Evolutionary conservation across 345 rosid species (phyloP).

Genomic region (Cochlearia excelsa): DNA sequence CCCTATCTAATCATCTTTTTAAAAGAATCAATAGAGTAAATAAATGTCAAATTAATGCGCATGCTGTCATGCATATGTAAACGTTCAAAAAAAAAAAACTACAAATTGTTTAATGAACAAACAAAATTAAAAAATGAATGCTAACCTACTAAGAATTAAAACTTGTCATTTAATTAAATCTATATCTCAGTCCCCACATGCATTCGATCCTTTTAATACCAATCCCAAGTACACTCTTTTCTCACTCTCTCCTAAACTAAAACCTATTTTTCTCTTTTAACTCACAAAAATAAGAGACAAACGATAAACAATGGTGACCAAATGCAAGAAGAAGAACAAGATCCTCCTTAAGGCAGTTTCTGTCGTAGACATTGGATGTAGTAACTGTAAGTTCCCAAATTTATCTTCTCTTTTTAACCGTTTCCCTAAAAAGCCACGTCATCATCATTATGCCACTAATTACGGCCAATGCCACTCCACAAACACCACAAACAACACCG

Average conservation of each 20-base stretch:
- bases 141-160: slow-evolving; percentile 22
- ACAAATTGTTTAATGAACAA: too few relatives aligned
- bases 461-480: slow-evolving; percentile 28
- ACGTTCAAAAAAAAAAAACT: too few relatives aligned
- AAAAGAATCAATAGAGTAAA: too few relatives aligned
- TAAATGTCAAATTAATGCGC: too few relatives aligned
- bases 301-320: slow-evolving; percentile 29
- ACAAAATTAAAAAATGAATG: too few relatives aligned
- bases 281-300: slow-evolving; percentile 5
- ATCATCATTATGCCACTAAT: slow-evolving; percentile 14
- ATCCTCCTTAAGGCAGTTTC: slow-evolving; percentile 50
- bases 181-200: slow-evolving; percentile 34
- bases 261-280: not conserved
- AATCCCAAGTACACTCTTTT: slow-evolving; percentile 18
- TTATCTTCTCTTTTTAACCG: slow-evolving; percentile 52
- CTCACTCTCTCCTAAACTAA: slow-evolving; percentile 5
- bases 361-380: slow-evolving; percentile 61
- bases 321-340: slow-evolving; percentile 41
- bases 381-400: slow-evolving; percentile 60
- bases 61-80: too few relatives aligned
- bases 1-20: too few relatives aligned
- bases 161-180: slow-evolving; percentile 29
- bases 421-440: slow-evolving; percentile 34
- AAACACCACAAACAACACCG: slow-evolving; percentile 20
- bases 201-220: slow-evolving; percentile 29